Evolutionary conservation across 148 eudicot genomes (phyloP).

Genomic region (Cornus florida): DNA sequence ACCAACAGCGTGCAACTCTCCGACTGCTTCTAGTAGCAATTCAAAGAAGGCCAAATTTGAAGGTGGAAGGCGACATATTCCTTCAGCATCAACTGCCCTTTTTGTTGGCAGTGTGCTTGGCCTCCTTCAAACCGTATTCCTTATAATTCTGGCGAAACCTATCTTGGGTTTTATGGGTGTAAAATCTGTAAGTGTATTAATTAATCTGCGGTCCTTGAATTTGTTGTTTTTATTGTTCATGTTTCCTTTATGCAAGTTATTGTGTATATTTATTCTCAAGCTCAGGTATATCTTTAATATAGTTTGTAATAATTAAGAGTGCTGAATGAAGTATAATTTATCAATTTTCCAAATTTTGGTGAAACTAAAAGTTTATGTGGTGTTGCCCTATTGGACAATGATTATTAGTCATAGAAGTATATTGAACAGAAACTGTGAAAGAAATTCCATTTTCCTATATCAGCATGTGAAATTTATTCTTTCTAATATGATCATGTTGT

Average conservation of each 20-base stretch:
- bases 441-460: no score
- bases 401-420: background rate
- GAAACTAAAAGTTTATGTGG: background rate
- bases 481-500: no score
- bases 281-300: background rate
- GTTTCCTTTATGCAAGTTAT: background rate
- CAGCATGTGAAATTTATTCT: no score
- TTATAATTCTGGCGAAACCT: constrained; percentile 59
- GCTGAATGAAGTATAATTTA: background rate
- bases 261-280: background rate
- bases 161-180: constrained; percentile 79
- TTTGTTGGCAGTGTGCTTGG: constrained; percentile 72
- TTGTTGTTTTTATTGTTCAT: background rate
- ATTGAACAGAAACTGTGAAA: background rate
- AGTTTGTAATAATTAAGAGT: background rate
- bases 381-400: background rate
- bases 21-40: constrained; percentile 3
- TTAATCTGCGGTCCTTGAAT: background rate
- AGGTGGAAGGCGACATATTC: constrained; percentile 53
- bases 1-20: constrained; percentile 24
- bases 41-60: constrained; percentile 10
- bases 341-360: background rate
- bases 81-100: constrained; percentile 94
- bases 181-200: constrained; percentile 51
- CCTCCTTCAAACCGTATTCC: constrained; percentile 64